A percentile compares a stretch with the other conserved stretches of the same genome.
Conservation (phyloP, 2,329 filamentous ascomycete species). For the Aspergillus piperis region DNA sequence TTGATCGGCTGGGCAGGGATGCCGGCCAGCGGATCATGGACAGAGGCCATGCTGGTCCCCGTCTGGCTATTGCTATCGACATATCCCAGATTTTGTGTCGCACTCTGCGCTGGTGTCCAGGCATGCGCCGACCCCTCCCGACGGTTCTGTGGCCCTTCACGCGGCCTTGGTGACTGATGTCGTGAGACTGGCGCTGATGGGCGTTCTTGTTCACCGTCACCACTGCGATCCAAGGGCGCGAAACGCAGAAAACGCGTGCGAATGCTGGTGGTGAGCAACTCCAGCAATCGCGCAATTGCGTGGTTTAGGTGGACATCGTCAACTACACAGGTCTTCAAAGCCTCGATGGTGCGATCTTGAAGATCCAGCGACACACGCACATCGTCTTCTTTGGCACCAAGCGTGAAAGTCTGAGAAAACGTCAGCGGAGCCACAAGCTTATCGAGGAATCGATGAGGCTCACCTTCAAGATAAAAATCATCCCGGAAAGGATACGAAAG, state of each 20-base stretch:
- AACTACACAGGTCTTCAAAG: conserved; percentile 61
- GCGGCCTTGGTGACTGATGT: conserved; percentile 40
- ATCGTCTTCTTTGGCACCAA: conserved; percentile 64
- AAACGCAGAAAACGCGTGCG: conserved; percentile 61
- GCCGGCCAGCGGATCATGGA: conserved; percentile 44
- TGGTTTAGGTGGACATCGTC: conserved; percentile 67
- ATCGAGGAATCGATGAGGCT: background rate
- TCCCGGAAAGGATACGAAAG: conserved; percentile 64
- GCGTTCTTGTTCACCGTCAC: conserved; percentile 42
- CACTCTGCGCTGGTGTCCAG: conserved; percentile 29
- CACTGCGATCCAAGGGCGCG: conserved; percentile 52
- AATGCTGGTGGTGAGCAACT: conserved; percentile 60
- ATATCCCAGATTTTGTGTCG: conserved; percentile 26
- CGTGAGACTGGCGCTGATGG: conserved; percentile 37
- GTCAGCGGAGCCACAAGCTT: conserved; percentile 10
- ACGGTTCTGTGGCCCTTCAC: conserved; percentile 29
- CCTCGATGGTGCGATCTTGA: conserved; percentile 60
- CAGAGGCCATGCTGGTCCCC: conserved; percentile 27
- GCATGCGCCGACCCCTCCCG: conserved; percentile 28
- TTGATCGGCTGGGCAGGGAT: conserved; percentile 49
- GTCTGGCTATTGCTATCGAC: conserved; percentile 28
- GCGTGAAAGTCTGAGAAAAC: conserved; percentile 55
- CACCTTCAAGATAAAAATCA: conserved; percentile 66
- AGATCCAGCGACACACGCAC: conserved; percentile 60
- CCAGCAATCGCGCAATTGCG: conserved; percentile 62